phyloP scores from a whole-genome alignment of 176 grass and related monocot species.

The Microstegium vimineum region DNA sequence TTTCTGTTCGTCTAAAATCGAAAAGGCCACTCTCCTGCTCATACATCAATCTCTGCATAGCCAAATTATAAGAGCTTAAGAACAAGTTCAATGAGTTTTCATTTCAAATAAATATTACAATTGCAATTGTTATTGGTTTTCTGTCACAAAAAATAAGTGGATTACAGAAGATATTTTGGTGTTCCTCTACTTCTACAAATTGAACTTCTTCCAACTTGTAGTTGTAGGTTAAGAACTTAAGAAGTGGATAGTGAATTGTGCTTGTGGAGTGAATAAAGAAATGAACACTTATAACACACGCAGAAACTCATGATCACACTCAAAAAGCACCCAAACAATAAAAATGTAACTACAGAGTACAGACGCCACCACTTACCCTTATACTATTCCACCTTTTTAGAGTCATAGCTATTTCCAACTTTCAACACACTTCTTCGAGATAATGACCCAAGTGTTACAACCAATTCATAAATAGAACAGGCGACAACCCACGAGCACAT shows the following conservation, averaged over 20 bases:
- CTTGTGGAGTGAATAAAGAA: neutral
- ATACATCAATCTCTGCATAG: conserved; percentile 92
- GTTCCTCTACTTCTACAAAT: conserved; percentile 17
- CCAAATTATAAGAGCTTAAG: conserved; percentile 26
- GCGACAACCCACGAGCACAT: neutral
- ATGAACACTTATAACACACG: conserved; percentile 1
- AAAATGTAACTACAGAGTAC: neutral
- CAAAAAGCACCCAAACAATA: conserved; percentile 2
- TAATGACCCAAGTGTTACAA: neutral
- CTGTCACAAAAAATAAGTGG: neutral
- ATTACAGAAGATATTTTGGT: neutral
- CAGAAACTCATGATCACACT: neutral
- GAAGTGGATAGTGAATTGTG: neutral
- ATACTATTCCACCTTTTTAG: neutral
- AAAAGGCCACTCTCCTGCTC: conserved; percentile 98
- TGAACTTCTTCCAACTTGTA: conserved; percentile 1
- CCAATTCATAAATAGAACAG: neutral
- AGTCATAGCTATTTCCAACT: neutral
- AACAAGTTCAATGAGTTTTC: neutral
- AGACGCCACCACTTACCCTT: neutral
- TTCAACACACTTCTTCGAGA: neutral
- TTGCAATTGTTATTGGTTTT: neutral
- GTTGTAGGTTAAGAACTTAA: neutral
- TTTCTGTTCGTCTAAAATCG: conserved; percentile 89
- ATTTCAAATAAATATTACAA: conserved; percentile 19